Evolutionary conservation across 345 rosid species (phyloP).

Genomic region (Tarenaya hassleriana): DNA sequence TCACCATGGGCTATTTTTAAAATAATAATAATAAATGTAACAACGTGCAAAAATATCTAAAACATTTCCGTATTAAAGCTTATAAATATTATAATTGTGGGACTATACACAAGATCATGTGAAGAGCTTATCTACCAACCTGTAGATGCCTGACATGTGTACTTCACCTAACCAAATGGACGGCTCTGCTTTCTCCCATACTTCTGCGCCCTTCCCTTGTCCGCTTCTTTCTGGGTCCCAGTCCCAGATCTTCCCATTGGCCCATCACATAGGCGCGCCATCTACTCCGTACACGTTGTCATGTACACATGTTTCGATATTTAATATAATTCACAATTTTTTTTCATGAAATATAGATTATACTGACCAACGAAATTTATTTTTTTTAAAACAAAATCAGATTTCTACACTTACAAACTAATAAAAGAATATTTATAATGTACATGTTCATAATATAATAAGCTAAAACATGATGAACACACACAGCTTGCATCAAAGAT

Average conservation of each 20-base stretch:
- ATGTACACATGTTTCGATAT: conserved; percentile 14
- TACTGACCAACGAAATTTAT: no score
- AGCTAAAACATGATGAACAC: no score
- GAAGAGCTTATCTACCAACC: conserved; percentile 14
- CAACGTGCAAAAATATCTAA: background rate
- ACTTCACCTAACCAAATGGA: conserved; percentile 16
- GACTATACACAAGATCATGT: conserved; percentile 15
- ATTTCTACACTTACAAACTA: no score
- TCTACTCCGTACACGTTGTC: conserved; percentile 26
- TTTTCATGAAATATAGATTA: background rate
- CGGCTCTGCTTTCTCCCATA: conserved; percentile 27
- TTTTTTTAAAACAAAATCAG: no score
- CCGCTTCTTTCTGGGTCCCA: conserved; percentile 22
- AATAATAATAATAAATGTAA: background rate
- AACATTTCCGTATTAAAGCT: no score
- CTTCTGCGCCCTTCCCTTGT: background rate
- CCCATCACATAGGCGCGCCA: conserved; percentile 19
- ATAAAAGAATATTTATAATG: no score
- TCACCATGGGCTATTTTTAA: no score
- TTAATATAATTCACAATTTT: background rate
- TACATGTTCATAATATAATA: no score
- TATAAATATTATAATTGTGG: no score
- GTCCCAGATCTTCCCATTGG: conserved; percentile 21
- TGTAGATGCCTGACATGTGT: conserved; percentile 10
- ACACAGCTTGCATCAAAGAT: no score